Evolutionary conservation across 345 rosid species (phyloP), one percentile per base, ranked within the genome.

Genomic region (Firmiana major): DNA sequence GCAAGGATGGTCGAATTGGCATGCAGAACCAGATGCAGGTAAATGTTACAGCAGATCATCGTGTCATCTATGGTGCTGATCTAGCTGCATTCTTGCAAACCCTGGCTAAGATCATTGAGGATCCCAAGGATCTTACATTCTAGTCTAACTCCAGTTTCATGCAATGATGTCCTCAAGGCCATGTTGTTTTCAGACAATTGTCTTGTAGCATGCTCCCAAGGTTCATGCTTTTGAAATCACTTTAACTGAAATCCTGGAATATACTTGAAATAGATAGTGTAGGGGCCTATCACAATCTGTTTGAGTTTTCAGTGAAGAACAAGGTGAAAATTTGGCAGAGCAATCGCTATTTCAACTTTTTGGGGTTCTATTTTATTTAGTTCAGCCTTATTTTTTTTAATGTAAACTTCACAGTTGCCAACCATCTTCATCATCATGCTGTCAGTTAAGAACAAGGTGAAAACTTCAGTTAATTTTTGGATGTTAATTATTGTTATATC

Each of bases 11-110:
- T 11, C 87, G 95, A 43, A 90, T 93, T 73, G 98, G 97, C 80
- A 87, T 90, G 91, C 90, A 93, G 90, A 93, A 78, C 85, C 98
- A 92, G 87, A 96, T 96, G 97, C 98, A 91, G 98, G 97, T 94
- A 74, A 94, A 94, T 71, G 87, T 92, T 42, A 92, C 98, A 2
- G 97, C 97, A 8, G 98, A 94, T 82, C 98, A 94, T 82, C 94
- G 97, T 48, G 92, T 94, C 74, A 91, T 94, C 80, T 94, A 94
- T 46, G 98, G 98, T 74, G 92, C 98, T 76, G 97, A 94, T 85
- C 90, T 95, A 45, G 96, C 99, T 83, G 78, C 90, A 24, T 95
- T 95, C 91, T 85, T 93, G 90, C 97, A 92, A 88, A 92, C 99
- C 69, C 60, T 95, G 79, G 91, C 99, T 16, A 85, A 90, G 85